Evolutionary conservation across 2,329 filamentous ascomycete genomes (phyloP).

Genomic region (Cylindrodendrum hubeiense): DNA sequence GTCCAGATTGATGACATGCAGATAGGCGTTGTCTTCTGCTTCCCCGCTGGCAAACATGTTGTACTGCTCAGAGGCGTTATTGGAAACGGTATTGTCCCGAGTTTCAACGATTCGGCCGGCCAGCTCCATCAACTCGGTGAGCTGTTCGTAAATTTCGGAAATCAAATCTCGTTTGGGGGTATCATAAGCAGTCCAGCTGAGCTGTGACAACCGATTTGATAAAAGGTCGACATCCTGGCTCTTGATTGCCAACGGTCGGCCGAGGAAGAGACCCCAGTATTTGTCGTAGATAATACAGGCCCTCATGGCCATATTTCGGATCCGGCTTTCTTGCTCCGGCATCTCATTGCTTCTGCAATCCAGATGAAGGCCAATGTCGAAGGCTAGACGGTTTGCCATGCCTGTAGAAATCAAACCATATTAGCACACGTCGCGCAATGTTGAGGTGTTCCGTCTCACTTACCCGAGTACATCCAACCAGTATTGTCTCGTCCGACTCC

Average conservation of each 20-base stretch:
- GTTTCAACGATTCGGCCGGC: conserved; percentile 65
- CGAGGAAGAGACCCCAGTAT: conserved; percentile 68
- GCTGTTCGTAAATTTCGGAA: conserved; percentile 61
- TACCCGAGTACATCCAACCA: conserved; percentile 67
- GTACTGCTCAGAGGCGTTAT: conserved; percentile 47
- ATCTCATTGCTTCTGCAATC: conserved; percentile 57
- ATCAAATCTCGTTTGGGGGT: conserved; percentile 30
- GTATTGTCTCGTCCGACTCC: conserved; percentile 65
- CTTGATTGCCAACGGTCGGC: conserved; percentile 66
- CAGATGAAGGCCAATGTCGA: conserved; percentile 63
- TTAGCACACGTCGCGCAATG: background rate
- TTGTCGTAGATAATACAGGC: conserved; percentile 67
- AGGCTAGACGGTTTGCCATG: conserved; percentile 59
- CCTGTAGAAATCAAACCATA: conserved; percentile 36
- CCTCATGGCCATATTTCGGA: conserved; percentile 64
- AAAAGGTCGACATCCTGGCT: conserved; percentile 62
- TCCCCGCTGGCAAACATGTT: conserved; percentile 47
- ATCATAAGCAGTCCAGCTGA: conserved; percentile 50
- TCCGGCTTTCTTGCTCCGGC: conserved; percentile 59
- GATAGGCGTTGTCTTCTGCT: conserved; percentile 60
- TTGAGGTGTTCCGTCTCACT: conserved; percentile 29
- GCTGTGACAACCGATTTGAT: conserved; percentile 58
- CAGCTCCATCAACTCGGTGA: conserved; percentile 68
- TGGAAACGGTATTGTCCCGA: conserved; percentile 50
- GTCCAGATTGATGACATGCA: conserved; percentile 63